Percentiles rank a stretch among this genome's conserved stretches.
Evolutionary conservation across 192 early-diverging fungal genomes (phyloP).

Genomic region (Chytriomyces sp.): DNA sequence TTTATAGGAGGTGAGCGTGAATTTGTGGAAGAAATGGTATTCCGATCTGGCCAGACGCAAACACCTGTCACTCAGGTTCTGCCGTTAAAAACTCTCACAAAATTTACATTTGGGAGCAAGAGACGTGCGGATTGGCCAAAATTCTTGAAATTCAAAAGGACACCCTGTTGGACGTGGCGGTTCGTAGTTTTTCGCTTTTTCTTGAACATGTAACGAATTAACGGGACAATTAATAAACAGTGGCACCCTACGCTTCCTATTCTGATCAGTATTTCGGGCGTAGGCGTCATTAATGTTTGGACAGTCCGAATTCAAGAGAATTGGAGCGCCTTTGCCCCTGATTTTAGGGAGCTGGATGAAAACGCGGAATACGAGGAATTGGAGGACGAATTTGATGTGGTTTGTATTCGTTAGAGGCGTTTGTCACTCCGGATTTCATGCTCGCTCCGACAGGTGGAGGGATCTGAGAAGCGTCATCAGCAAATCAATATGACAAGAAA

Average conservation of each 20-base stretch:
- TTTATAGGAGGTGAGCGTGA: constrained; percentile 73
- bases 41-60: too few species aligned
- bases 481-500: background rate
- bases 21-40: too few species aligned
- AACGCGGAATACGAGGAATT: constrained; percentile 92
- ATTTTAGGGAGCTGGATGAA: constrained; percentile 90
- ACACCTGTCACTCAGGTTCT: constrained; percentile 56
- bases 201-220: background rate
- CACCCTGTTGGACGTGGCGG: constrained; percentile 74
- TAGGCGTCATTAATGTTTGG: constrained; percentile 90
- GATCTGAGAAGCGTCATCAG: background rate
- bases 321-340: constrained; percentile 94
- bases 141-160: constrained; percentile 85
- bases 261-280: constrained; percentile 77
- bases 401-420: constrained; percentile 11
- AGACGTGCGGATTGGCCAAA: constrained; percentile 79
- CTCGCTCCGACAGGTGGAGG: background rate
- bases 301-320: constrained; percentile 75
- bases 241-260: constrained; percentile 89
- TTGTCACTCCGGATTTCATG: background rate
- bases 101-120: constrained; percentile 93
- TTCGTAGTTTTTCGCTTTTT: constrained; percentile 36
- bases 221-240: constrained; percentile 31
- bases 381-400: constrained; percentile 92
- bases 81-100: constrained; percentile 88